Percentiles rank a stretch among this genome's conserved stretches.
These are phyloP conservation scores for Saccharomycopsis sp. DNA, from an alignment of 805 yeast genomes.

Conservation along the genomic window DNA sequence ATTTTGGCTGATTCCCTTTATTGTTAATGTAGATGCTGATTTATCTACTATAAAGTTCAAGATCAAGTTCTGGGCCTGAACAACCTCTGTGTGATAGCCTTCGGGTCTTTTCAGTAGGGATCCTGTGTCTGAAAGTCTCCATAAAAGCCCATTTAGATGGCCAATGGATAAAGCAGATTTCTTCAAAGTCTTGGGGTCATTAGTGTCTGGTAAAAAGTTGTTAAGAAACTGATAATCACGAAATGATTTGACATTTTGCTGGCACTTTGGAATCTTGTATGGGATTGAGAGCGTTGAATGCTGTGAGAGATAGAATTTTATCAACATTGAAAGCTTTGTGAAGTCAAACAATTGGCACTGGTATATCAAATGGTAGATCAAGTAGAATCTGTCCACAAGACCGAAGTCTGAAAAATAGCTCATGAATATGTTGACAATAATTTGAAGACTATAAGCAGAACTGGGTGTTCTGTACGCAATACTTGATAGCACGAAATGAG, in stretches of 20 bases:
- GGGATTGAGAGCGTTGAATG: not conserved
- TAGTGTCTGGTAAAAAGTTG: slow-evolving; percentile 2
- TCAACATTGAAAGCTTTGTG: slow-evolving; percentile 1
- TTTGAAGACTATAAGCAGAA: slow-evolving; percentile 6
- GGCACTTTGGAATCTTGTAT: not conserved
- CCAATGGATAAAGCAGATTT: not conserved
- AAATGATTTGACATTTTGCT: not conserved
- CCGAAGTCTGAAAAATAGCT: slow-evolving; percentile 3
- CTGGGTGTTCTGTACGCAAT: slow-evolving; percentile 7
- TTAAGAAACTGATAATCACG: not conserved
- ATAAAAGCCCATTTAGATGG: slow-evolving; percentile 12
- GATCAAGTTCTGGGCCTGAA: slow-evolving; percentile 14
- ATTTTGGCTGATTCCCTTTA: slow-evolving; percentile 1
- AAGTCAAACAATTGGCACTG: slow-evolving; percentile 6
- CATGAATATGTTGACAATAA: slow-evolving; percentile 7
- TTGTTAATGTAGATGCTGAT: not conserved
- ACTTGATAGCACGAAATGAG: slow-evolving; percentile 2
- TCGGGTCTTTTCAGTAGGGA: slow-evolving; percentile 4
- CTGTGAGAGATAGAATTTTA: slow-evolving; percentile 4
- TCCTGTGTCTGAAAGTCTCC: slow-evolving; percentile 9
- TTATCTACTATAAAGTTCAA: slow-evolving; percentile 4
- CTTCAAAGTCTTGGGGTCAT: not conserved
- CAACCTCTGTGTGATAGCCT: slow-evolving; percentile 5
- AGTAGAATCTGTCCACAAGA: slow-evolving; percentile 5
- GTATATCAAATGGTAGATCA: slow-evolving; percentile 5